Conservation (phyloP, 352 stramenopile species). For the Phytophthora hibernalis region DNA sequence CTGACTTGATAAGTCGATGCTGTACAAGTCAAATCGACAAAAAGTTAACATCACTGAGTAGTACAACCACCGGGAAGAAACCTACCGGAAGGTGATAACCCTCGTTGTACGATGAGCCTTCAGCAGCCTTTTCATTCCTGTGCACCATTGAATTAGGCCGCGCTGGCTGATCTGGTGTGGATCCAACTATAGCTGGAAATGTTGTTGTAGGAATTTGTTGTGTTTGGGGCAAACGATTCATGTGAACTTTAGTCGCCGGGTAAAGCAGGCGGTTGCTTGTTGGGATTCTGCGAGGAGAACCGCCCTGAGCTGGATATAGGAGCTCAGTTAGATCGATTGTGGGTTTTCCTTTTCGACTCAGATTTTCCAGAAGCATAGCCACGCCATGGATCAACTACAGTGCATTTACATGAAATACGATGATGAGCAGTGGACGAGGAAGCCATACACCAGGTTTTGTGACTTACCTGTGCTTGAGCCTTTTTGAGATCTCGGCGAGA, state of each 20-base stretch:
- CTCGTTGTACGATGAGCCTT: constrained; percentile 26
- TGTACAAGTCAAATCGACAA: constrained; percentile 14
- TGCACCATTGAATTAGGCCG: constrained; percentile 2
- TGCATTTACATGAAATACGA: not conserved
- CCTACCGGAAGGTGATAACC: constrained; percentile 59
- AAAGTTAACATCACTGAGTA: not conserved
- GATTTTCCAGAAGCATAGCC: constrained; percentile 54
- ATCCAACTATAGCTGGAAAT: constrained; percentile 24
- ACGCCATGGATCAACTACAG: constrained; percentile 62
- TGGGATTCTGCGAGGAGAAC: constrained; percentile 36
- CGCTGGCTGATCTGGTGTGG: constrained; percentile 3
- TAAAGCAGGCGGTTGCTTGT: constrained; percentile 48
- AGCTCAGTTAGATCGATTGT: constrained; percentile 17
- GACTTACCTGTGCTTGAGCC: constrained; percentile 52
- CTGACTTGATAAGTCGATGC: constrained; percentile 57
- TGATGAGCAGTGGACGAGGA: not conserved
- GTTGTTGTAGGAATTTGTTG: constrained; percentile 67
- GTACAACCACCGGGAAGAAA: not conserved
- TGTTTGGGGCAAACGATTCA: constrained; percentile 55
- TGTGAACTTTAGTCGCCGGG: constrained; percentile 53
- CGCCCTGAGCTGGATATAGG: constrained; percentile 13
- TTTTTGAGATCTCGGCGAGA: constrained; percentile 40
- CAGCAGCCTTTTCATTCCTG: not conserved
- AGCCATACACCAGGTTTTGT: not conserved
- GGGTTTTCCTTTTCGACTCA: constrained; percentile 47